These are phyloP conservation scores for Dioszegia aurantiaca DNA, from an alignment of 768 basidiomycete genomes.

Conservation along the genomic window DNA sequence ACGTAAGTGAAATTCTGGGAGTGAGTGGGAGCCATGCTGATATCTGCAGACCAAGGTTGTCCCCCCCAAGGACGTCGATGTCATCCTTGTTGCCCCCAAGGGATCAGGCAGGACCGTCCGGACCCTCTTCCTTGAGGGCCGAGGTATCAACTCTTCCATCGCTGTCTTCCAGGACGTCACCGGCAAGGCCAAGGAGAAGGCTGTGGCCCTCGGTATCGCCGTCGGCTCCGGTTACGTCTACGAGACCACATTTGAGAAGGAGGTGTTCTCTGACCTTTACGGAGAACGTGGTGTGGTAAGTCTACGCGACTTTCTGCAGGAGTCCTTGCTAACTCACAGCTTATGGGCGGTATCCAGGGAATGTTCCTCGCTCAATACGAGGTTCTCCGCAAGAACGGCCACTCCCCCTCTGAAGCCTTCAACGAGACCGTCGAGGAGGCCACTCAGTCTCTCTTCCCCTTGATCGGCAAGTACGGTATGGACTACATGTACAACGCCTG, in stretches of 20 bases:
- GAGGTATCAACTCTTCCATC: slow-evolving; percentile 70
- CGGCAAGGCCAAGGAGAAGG: slow-evolving; percentile 96
- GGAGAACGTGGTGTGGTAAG: slow-evolving; percentile 98
- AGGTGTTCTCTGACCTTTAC: slow-evolving; percentile 98
- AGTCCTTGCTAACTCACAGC: slow-evolving; percentile 55
- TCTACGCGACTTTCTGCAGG: slow-evolving; percentile 45
- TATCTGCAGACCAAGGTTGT: slow-evolving; percentile 70
- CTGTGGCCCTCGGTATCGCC: slow-evolving; percentile 86
- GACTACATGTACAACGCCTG: slow-evolving; percentile 99
- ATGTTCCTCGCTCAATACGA: slow-evolving; percentile 96
- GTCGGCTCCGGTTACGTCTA: slow-evolving; percentile 97
- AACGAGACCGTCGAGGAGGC: slow-evolving; percentile 99
- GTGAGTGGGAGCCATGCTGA: background rate
- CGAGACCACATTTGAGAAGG: slow-evolving; percentile 99
- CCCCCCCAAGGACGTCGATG: slow-evolving; percentile 89
- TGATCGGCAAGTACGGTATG: slow-evolving; percentile 93
- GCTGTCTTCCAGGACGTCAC: slow-evolving; percentile 98
- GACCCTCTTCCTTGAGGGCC: slow-evolving; percentile 99
- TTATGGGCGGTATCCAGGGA: slow-evolving; percentile 97
- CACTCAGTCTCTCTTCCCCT: slow-evolving; percentile 95
- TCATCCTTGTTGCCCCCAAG: slow-evolving; percentile 98
- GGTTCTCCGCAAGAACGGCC: slow-evolving; percentile 58
- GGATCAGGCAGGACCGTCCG: slow-evolving; percentile 98
- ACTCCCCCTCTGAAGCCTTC: slow-evolving; percentile 90
- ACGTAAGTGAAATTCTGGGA: slow-evolving; percentile 53